Percentiles rank a stretch among this genome's conserved stretches.
These are phyloP conservation scores for Colletotrichum chlorophyti DNA, from an alignment of 2,329 filamentous ascomycete genomes.

Conservation along the genomic window DNA sequence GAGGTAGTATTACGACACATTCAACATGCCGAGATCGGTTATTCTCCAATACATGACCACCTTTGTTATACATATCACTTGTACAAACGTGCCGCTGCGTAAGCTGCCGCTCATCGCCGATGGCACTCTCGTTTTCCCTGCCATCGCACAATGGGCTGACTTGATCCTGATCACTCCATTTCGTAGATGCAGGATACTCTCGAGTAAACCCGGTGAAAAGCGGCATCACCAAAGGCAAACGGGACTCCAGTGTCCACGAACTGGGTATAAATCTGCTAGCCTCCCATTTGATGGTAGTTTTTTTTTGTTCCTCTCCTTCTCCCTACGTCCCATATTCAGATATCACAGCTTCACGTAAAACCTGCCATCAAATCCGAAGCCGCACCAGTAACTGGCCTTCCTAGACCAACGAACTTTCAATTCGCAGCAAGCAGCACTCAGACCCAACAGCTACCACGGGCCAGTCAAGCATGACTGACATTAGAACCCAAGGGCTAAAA, in stretches of 20 bases:
- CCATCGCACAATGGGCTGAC: slow-evolving; percentile 13
- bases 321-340: background rate
- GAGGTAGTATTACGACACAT: no score
- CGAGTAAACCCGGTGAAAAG: background rate
- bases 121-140: background rate
- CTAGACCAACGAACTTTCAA: no score
- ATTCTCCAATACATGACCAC: background rate
- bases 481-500: slow-evolving; percentile 49
- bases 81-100: background rate
- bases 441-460: background rate
- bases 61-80: background rate
- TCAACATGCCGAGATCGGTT: slow-evolving; percentile 1
- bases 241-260: background rate
- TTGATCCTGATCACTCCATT: background rate
- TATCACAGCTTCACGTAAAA: background rate
- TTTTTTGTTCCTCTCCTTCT: background rate
- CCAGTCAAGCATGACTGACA: slow-evolving; percentile 39
- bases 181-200: background rate
- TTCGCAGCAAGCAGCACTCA: no score
- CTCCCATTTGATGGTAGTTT: background rate
- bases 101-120: slow-evolving; percentile 7
- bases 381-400: background rate
- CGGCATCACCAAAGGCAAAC: background rate
- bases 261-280: slow-evolving; percentile 12
- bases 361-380: background rate